A percentile compares a stretch with the other conserved stretches of the same genome.
Conservation (phyloP, 78 protist genomes). For the Chrysochromulina tobinii region DNA sequence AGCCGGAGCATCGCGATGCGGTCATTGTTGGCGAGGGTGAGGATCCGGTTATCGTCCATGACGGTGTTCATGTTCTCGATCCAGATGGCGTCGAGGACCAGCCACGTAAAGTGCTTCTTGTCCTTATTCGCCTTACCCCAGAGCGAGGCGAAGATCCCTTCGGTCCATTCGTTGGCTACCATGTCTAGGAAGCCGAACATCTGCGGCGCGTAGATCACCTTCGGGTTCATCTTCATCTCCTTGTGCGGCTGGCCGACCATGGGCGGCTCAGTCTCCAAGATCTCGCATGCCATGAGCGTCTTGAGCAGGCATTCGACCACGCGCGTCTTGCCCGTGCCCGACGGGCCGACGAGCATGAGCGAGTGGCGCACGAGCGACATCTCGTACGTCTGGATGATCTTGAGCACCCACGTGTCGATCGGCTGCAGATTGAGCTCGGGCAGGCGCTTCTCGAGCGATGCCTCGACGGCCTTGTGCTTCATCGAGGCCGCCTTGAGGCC, state of each 20-base stretch:
- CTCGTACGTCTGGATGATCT: constrained; percentile 79
- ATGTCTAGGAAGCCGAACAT: constrained; percentile 82
- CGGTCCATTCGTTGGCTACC: constrained; percentile 66
- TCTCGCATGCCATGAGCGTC: not conserved
- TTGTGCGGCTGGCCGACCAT: constrained; percentile 8
- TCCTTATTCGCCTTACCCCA: constrained; percentile 70
- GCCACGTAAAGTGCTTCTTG: constrained; percentile 58
- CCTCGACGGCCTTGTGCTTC: constrained; percentile 11
- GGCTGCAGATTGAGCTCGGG: constrained; percentile 29
- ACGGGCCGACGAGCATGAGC: constrained; percentile 76
- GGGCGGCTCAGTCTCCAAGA: not conserved
- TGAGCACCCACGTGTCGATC: constrained; percentile 15
- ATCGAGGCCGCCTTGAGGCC: not conserved
- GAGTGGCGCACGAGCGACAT: constrained; percentile 80
- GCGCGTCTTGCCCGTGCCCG: constrained; percentile 77
- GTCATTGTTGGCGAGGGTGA: constrained; percentile 87
- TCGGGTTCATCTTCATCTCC: constrained; percentile 84
- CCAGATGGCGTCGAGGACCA: constrained; percentile 86
- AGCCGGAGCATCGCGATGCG: constrained; percentile 77
- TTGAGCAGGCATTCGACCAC: not conserved
- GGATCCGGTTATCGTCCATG: constrained; percentile 88
- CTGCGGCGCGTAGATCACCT: constrained; percentile 81
- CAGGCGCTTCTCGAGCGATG: not conserved
- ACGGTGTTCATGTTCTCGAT: constrained; percentile 90
- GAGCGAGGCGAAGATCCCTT: constrained; percentile 81